phyloP scores from a whole-genome alignment of 352 stramenopile species.

The Ophiocytium majus region DNA sequence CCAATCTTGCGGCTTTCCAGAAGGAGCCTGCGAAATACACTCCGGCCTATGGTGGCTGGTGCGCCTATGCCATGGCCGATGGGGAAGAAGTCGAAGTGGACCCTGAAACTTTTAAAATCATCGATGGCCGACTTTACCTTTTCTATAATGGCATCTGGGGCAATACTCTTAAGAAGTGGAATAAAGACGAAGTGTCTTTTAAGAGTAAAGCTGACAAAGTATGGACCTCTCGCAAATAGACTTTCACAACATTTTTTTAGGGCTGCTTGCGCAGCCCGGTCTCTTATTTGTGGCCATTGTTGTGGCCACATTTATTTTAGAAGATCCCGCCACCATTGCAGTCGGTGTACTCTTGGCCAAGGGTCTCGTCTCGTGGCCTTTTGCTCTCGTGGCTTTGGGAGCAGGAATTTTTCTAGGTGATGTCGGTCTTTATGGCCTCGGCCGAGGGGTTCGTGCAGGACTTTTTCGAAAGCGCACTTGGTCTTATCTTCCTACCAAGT shows the following conservation, averaged over 20 bases:
- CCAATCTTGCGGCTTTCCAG: background rate
- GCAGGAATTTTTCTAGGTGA: conserved; percentile 3
- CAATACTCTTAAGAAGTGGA: conserved; percentile 4
- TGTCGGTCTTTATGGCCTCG: background rate
- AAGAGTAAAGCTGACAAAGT: background rate
- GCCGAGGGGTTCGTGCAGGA: too few relatives aligned
- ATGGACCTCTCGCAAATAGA: background rate
- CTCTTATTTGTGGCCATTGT: background rate
- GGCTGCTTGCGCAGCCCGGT: too few relatives aligned
- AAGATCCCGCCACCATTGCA: conserved; percentile 2
- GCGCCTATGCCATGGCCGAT: conserved; percentile 1
- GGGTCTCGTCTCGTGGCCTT: background rate
- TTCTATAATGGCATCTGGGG: conserved; percentile 15
- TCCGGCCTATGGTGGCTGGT: conserved; percentile 7
- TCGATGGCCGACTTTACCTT: background rate
- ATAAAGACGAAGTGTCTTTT: background rate
- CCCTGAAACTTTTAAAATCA: background rate
- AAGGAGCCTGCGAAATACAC: background rate
- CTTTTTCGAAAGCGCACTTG: background rate
- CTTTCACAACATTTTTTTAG: too few relatives aligned
- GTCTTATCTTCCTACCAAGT: background rate
- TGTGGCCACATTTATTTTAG: conserved; percentile 1
- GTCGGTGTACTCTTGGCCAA: background rate
- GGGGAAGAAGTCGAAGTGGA: background rate
- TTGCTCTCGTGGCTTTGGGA: background rate